A percentile compares a stretch with the other conserved stretches of the same genome.
Evolutionary conservation across 164 flowering plant genomes (phyloP).

Genomic region (Brasenia schreberi): DNA sequence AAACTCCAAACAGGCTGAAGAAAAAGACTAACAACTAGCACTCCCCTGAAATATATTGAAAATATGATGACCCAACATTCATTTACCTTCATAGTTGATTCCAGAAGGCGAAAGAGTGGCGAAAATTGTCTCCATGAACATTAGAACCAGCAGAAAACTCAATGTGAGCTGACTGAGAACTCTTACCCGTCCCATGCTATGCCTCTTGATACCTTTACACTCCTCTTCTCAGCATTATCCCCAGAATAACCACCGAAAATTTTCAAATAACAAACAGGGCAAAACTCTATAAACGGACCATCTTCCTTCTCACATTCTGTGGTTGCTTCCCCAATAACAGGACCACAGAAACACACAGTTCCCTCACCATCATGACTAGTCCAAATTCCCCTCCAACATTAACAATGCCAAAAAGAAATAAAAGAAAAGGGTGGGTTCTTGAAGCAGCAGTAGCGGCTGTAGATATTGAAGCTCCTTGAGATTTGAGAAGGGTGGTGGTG

Average conservation of each 20-base stretch:
- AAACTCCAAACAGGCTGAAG: neutral
- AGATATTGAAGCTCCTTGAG: slow-evolving; percentile 25
- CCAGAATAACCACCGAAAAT: slow-evolving; percentile 4
- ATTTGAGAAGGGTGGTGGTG: slow-evolving; percentile 23
- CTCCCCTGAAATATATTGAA: neutral
- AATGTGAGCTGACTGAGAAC: slow-evolving; percentile 18
- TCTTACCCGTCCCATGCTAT: slow-evolving; percentile 26
- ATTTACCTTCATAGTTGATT: slow-evolving; percentile 82
- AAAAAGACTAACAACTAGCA: neutral
- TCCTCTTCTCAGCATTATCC: slow-evolving; percentile 5
- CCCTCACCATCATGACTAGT: slow-evolving; percentile 1
- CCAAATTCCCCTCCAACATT: neutral
- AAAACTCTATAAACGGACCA: neutral
- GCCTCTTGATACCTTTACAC: slow-evolving; percentile 6
- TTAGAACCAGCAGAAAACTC: slow-evolving; percentile 33
- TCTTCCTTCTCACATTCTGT: neutral
- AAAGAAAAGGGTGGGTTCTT: neutral
- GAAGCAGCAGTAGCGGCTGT: neutral
- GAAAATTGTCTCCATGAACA: slow-evolving; percentile 30
- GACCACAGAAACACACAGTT: slow-evolving; percentile 11
- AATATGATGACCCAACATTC: slow-evolving; percentile 1
- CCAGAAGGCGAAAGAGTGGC: slow-evolving; percentile 93
- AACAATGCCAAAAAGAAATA: neutral
- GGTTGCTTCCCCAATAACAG: slow-evolving; percentile 5
- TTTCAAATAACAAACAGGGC: neutral